Conservation (phyloP, 1,284 basidiomycete genomes). For the Fomitiporia mediterranea region DNA sequence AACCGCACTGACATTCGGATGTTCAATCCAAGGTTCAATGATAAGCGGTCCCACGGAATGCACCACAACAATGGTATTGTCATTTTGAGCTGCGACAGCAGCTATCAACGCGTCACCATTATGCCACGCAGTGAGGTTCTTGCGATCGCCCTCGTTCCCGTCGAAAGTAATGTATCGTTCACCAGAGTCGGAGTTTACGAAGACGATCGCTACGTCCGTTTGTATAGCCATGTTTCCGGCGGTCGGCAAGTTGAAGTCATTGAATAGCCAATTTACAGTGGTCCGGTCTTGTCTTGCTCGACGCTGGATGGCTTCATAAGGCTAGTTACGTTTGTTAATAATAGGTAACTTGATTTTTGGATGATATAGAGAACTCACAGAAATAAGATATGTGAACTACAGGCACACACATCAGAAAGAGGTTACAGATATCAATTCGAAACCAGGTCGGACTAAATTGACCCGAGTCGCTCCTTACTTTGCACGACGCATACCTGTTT, state of each 20-base stretch:
- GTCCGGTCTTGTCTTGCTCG: slow-evolving; percentile 60
- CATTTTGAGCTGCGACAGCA: slow-evolving; percentile 56
- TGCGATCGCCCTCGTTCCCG: slow-evolving; percentile 71
- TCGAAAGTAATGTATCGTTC: slow-evolving; percentile 76
- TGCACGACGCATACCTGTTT: too few species aligned
- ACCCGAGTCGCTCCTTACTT: too few species aligned
- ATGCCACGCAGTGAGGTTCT: slow-evolving; percentile 79
- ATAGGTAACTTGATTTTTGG: too few species aligned
- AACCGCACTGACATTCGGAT: slow-evolving; percentile 69
- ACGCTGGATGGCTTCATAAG: slow-evolving; percentile 67
- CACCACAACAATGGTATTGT: slow-evolving; percentile 79
- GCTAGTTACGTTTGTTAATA: too few species aligned
- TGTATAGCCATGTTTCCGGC: slow-evolving; percentile 47
- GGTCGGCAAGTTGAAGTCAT: slow-evolving; percentile 57
- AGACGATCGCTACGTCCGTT: slow-evolving; percentile 66
- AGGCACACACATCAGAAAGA: slow-evolving; percentile 32
- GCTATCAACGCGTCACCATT: slow-evolving; percentile 63
- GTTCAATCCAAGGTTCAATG: slow-evolving; percentile 74
- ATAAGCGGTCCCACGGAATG: slow-evolving; percentile 75
- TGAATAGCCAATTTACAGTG: slow-evolving; percentile 51
- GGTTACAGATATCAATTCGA: too few species aligned
- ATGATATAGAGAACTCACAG: slow-evolving; percentile 31
- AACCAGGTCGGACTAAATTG: too few species aligned
- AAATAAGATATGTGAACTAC: slow-evolving; percentile 54
- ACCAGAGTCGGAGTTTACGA: slow-evolving; percentile 70